Conservation (phyloP, 176 grass and related monocot species). For the Alopecurus myosuroides region DNA sequence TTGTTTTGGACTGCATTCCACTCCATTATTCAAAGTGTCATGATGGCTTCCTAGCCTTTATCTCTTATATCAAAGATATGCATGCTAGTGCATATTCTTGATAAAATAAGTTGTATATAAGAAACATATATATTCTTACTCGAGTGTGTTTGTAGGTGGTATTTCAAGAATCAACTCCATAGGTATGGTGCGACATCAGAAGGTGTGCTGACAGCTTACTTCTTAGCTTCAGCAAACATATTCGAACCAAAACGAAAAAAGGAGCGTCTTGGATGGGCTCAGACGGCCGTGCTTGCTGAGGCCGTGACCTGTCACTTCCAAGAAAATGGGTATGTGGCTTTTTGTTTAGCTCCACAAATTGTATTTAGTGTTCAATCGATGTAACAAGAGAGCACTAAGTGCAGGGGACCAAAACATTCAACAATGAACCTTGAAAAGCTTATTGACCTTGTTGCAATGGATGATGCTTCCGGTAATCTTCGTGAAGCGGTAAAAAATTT, state of each 20-base stretch:
- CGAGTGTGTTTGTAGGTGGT: constrained; percentile 38
- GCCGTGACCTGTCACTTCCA: constrained; percentile 11
- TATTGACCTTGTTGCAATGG: background rate
- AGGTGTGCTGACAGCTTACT: constrained; percentile 28
- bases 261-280: constrained; percentile 44
- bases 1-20: too few species aligned
- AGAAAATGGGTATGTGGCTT: background rate
- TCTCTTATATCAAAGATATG: too few species aligned
- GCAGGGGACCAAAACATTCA: background rate
- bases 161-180: constrained; percentile 3
- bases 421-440: background rate
- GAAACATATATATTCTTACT: too few species aligned
- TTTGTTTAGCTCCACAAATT: background rate
- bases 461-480: background rate
- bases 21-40: too few species aligned
- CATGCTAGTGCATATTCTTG: too few species aligned
- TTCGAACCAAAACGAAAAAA: constrained; percentile 42
- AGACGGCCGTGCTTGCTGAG: background rate
- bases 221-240: constrained; percentile 45
- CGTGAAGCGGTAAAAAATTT: constrained; percentile 1
- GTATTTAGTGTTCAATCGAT: background rate
- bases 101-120: too few species aligned
- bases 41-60: too few species aligned
- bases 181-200: background rate
- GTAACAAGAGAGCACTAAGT: background rate